phyloP scores from a whole-genome alignment of 1,284 basidiomycete species.

The Testicularia cyperi region DNA sequence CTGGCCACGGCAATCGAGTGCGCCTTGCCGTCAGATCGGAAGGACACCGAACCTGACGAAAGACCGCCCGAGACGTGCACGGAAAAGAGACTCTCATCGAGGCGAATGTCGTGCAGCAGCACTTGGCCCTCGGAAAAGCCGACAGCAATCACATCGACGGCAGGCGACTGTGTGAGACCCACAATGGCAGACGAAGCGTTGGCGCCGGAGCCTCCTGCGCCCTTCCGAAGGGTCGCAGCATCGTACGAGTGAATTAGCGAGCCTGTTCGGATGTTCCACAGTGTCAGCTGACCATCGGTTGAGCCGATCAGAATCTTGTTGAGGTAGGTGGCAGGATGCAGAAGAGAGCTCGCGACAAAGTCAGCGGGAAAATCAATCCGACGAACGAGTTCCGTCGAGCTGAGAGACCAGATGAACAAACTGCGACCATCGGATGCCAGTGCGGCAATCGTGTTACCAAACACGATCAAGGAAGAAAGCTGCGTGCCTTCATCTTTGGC shows the following conservation, averaged over 20 bases:
- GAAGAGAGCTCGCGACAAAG: slow-evolving; percentile 78
- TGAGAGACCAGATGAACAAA: slow-evolving; percentile 75
- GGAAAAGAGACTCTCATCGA: slow-evolving; percentile 75
- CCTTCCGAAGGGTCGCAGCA: slow-evolving; percentile 17
- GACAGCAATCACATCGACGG: slow-evolving; percentile 89
- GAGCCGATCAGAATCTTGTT: slow-evolving; percentile 91
- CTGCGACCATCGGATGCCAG: slow-evolving; percentile 74
- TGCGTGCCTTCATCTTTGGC: slow-evolving; percentile 9
- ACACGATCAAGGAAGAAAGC: slow-evolving; percentile 44
- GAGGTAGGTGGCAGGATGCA: slow-evolving; percentile 94
- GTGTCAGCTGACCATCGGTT: slow-evolving; percentile 75
- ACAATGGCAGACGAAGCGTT: slow-evolving; percentile 61
- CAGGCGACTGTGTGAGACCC: slow-evolving; percentile 80
- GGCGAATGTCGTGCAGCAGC: slow-evolving; percentile 82
- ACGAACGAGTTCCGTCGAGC: slow-evolving; percentile 20
- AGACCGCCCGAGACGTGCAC: slow-evolving; percentile 70
- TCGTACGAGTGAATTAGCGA: slow-evolving; percentile 63
- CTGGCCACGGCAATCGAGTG: slow-evolving; percentile 55
- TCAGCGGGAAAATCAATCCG: slow-evolving; percentile 23
- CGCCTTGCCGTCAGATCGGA: slow-evolving; percentile 75
- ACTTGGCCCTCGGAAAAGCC: slow-evolving; percentile 86
- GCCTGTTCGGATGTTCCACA: slow-evolving; percentile 83
- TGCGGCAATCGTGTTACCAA: slow-evolving; percentile 53
- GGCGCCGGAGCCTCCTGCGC: slow-evolving; percentile 28
- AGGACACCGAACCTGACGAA: slow-evolving; percentile 71